Percentiles rank a stretch among this genome's conserved stretches.
Conservation (phyloP, 2,329 filamentous ascomycete species). For the Aureobasidium sp. region DNA sequence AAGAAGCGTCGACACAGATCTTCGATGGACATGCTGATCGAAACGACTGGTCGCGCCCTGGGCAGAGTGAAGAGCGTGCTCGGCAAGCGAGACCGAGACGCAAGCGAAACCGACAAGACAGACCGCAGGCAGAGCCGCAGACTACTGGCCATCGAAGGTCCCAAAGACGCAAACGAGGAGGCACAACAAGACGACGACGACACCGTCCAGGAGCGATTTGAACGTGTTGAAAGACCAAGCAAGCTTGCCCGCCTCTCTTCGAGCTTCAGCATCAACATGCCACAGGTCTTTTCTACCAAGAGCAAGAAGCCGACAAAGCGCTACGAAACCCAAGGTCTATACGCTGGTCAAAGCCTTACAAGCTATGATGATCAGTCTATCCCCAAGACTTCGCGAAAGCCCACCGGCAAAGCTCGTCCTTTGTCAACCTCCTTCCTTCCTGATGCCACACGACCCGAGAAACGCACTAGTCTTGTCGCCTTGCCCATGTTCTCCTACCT, state of each 20-base stretch:
- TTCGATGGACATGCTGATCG: constrained; percentile 17
- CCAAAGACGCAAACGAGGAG: constrained; percentile 10
- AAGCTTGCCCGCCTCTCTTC: constrained; percentile 16
- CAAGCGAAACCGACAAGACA: constrained; percentile 27
- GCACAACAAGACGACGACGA: neutral
- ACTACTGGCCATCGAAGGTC: neutral
- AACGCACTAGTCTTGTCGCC: constrained; percentile 51
- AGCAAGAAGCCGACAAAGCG: constrained; percentile 54
- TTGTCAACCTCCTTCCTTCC: constrained; percentile 6
- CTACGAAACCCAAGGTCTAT: constrained; percentile 77
- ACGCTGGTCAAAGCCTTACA: constrained; percentile 64
- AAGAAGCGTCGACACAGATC: constrained; percentile 14
- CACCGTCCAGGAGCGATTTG: neutral
- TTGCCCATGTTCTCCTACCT: constrained; percentile 41
- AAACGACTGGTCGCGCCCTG: constrained; percentile 11
- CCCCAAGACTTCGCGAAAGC: neutral
- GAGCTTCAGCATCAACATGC: constrained; percentile 11
- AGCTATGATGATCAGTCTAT: constrained; percentile 11
- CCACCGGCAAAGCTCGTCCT: neutral
- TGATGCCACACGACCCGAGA: constrained; percentile 35
- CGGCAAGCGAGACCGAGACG: constrained; percentile 31
- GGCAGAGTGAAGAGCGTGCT: constrained; percentile 22
- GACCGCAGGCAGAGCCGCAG: constrained; percentile 14
- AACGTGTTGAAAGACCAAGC: constrained; percentile 13
- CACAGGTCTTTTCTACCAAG: neutral